Conservation (phyloP, 768 basidiomycete genomes). For the Hericium rajendrae region DNA sequence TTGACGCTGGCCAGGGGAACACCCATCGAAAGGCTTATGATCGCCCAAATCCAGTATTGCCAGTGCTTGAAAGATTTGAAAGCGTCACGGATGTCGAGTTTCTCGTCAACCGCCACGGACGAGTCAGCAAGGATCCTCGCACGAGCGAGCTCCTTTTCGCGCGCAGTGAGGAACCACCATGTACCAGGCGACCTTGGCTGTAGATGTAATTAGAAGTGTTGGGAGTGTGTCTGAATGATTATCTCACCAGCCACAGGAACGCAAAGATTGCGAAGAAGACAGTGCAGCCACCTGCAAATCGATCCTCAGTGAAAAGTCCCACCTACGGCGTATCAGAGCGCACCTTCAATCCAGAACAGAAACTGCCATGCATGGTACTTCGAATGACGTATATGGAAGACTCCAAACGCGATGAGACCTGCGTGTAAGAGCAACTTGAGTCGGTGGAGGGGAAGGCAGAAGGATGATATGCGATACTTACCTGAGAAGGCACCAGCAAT, state of each 20-base stretch:
- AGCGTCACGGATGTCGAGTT: background rate
- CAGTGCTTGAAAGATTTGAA: background rate
- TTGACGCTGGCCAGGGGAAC: background rate
- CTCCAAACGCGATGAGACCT: background rate
- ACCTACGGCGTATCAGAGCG: background rate
- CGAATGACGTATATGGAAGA: background rate
- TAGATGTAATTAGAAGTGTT: background rate
- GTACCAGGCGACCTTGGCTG: background rate
- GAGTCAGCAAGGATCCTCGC: background rate
- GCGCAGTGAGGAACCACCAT: background rate
- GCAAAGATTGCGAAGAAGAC: background rate
- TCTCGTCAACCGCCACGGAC: background rate
- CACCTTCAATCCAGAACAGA: background rate
- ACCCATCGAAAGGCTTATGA: background rate
- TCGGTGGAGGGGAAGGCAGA: background rate
- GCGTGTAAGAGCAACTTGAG: background rate
- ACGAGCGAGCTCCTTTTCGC: background rate
- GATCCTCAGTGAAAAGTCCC: background rate
- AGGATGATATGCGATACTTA: background rate
- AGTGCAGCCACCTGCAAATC: background rate
- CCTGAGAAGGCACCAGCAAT: background rate
- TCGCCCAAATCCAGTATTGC: background rate
- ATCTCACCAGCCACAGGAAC: background rate
- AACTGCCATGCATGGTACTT: background rate
- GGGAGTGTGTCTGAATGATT: background rate